Evolutionary conservation across 805 yeast genomes (phyloP), one percentile per base, ranked within the genome.

Genomic region (Barnettozyma sp.): DNA sequence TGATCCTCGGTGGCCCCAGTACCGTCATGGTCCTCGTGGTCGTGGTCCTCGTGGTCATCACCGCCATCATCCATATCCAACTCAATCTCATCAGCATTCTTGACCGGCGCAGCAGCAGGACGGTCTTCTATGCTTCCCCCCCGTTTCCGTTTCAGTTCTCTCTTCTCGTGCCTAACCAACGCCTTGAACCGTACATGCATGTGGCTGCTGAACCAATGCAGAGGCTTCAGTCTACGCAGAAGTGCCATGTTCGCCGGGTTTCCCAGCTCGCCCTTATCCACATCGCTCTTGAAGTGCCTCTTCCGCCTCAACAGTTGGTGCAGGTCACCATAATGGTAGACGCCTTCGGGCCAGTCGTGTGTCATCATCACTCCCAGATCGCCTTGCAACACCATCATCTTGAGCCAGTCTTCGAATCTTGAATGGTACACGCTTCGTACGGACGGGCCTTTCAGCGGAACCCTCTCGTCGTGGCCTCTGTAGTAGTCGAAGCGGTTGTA

Each of bases 311-410:
- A 48, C 9, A 92, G 60, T 17, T 47, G 39, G 0, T 55, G 43
- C n/a, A 65, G 13, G 48, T 82, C 56, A 0, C 97, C 97, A 55
- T 71, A 60, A 5, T 73, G 59, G 28, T 70, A 81, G 8, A 88
- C 77, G 4, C 82, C 84, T 26, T 68, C 77, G 0, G 98, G 98
- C 98, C 98, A 92, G 62, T 92, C 98, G 58, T 92, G 98, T 22
- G 84, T 73, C 35, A 90, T 41, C 54, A 81, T 66, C 1, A 87
- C 54, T 46, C 84, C 82, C 6, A 75, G 31, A 40, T 48, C 46
- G 40, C 49, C 33, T 40, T 71, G 47, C 48, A 71, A 45, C 45
- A 64, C 58, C 46, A 85, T 59, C 19, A 37, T 25, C 42, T 81
- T 82, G 24, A 76, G 43, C 37, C 71, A 73, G 38, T 81, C 82